A percentile compares a stretch with the other conserved stretches of the same genome.
Evolutionary conservation across 2,329 filamentous ascomycete species (phyloP).

Genomic region (Parafenestella ontariensis): DNA sequence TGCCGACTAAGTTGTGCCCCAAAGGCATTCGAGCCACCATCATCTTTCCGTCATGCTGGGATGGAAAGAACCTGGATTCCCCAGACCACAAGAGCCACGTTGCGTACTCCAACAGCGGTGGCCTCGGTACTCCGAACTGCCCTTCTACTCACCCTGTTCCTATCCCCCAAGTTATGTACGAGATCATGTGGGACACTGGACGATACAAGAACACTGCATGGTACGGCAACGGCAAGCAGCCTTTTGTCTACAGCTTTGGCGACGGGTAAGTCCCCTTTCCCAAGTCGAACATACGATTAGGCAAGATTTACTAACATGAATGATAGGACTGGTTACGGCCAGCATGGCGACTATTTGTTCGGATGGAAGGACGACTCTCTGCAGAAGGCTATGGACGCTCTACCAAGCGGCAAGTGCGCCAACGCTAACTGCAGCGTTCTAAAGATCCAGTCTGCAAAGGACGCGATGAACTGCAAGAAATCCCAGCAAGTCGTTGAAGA

Average conservation of each 20-base stretch:
- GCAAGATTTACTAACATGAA: not conserved
- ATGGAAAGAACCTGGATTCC: conserved; percentile 63
- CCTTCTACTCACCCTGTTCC: conserved; percentile 53
- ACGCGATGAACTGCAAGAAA: conserved; percentile 37
- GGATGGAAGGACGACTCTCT: conserved; percentile 28
- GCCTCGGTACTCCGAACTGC: conserved; percentile 55
- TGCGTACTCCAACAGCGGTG: conserved; percentile 49
- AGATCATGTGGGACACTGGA: conserved; percentile 54
- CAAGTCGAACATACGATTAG: not conserved
- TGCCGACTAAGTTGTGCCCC: conserved; percentile 72
- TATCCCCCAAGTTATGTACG: conserved; percentile 57
- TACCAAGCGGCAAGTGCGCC: conserved; percentile 36
- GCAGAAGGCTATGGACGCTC: conserved; percentile 28
- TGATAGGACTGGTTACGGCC: conserved; percentile 26
- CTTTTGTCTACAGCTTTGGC: conserved; percentile 39
- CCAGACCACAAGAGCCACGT: conserved; percentile 69
- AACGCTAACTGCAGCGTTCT: conserved; percentile 40
- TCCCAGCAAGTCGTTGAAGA: conserved; percentile 57
- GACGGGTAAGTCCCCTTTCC: conserved; percentile 48
- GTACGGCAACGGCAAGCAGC: conserved; percentile 34
- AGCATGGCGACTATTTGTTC: conserved; percentile 34
- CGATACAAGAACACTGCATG: conserved; percentile 31
- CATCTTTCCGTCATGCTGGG: conserved; percentile 77
- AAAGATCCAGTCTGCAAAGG: conserved; percentile 37
- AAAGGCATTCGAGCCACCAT: conserved; percentile 76